Conservation (phyloP, 805 yeast genomes). For the Candida taoyuanica region DNA sequence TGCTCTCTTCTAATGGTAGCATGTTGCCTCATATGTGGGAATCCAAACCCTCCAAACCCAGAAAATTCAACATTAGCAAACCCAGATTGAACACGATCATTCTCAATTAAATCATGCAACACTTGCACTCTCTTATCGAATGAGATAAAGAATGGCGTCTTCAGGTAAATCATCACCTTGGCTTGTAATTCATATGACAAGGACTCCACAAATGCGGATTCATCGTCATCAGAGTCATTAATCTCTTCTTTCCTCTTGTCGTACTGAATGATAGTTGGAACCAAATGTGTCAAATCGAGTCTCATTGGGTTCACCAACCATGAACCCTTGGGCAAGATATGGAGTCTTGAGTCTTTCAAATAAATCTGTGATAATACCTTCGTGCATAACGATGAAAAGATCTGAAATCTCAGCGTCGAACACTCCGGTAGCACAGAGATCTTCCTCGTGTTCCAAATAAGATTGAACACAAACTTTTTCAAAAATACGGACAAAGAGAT, state of each 20-base stretch:
- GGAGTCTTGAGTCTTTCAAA: constrained; percentile 57
- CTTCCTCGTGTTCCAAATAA: constrained; percentile 37
- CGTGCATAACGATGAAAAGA: constrained; percentile 36
- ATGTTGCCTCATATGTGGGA: constrained; percentile 10
- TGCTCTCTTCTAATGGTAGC: constrained; percentile 67
- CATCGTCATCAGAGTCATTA: constrained; percentile 24
- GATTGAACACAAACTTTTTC: constrained; percentile 44
- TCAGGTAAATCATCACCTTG: constrained; percentile 48
- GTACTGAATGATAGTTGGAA: constrained; percentile 37
- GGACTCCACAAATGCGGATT: constrained; percentile 15
- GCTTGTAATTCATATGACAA: constrained; percentile 18
- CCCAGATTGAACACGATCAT: constrained; percentile 41
- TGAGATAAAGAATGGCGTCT: constrained; percentile 75
- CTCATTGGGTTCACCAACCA: constrained; percentile 45
- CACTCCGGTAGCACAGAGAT: not conserved
- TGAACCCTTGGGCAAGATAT: constrained; percentile 43
- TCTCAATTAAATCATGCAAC: constrained; percentile 57
- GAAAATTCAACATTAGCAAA: constrained; percentile 2
- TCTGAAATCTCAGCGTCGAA: constrained; percentile 10
- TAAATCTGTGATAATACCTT: constrained; percentile 60
- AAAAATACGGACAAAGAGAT: constrained; percentile 42
- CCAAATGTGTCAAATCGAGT: constrained; percentile 33
- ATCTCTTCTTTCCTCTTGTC: constrained; percentile 33
- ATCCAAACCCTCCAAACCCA: constrained; percentile 2
- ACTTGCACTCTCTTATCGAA: constrained; percentile 70